These are phyloP conservation scores for Gynandropsis gynandra DNA, from an alignment of 345 rosid species.

Conservation along the genomic window DNA sequence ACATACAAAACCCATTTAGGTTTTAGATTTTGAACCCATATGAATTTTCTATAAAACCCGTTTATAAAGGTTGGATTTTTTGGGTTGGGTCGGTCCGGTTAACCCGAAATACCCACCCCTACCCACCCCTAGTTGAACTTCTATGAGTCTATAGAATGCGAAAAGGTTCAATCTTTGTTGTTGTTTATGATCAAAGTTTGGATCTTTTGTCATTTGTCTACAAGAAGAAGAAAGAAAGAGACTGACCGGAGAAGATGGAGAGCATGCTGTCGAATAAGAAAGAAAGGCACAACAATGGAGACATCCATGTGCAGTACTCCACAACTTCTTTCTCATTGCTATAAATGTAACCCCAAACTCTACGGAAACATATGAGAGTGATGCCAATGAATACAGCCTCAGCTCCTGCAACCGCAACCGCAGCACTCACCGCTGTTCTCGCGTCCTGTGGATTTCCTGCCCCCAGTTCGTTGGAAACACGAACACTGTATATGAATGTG, in stretches of 20 bases:
- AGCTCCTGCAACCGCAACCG: not conserved
- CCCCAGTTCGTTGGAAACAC: constrained; percentile 34
- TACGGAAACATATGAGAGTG: constrained; percentile 17
- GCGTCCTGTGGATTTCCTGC: constrained; percentile 31
- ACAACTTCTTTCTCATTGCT: constrained; percentile 27
- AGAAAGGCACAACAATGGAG: constrained; percentile 15
- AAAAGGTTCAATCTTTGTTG: no score
- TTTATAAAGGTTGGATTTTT: no score
- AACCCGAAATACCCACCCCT: no score
- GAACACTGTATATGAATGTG: constrained; percentile 29
- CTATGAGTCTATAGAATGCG: no score
- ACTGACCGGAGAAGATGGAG: constrained; percentile 24
- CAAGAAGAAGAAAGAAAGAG: not conserved
- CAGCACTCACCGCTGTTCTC: constrained; percentile 12
- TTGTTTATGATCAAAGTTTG: not conserved
- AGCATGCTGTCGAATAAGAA: constrained; percentile 21
- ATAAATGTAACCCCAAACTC: constrained; percentile 22
- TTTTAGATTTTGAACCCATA: no score
- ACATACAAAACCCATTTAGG: no score
- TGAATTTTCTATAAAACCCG: no score
- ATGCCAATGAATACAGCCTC: constrained; percentile 20
- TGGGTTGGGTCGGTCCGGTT: no score
- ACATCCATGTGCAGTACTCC: constrained; percentile 18
- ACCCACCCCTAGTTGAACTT: no score
- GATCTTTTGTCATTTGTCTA: not conserved